phyloP scores from a whole-genome alignment of 805 yeast genomes.

The Maudiozyma saulgeensis region DNA sequence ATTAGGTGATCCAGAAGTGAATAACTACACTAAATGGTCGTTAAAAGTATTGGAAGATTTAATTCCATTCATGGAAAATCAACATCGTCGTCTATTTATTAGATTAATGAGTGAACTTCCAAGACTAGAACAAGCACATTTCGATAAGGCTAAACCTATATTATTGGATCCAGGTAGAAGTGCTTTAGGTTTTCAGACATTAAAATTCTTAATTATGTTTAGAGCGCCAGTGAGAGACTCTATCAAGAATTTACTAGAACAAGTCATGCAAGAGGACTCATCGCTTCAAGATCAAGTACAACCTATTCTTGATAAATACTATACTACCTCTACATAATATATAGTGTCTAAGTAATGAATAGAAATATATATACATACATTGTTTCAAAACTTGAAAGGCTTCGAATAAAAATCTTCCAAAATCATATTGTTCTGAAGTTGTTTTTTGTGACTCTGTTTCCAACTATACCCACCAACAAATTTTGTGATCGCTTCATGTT shows the following conservation, averaged over 20 bases:
- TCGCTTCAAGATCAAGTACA: conserved; percentile 21
- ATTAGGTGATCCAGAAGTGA: conserved; percentile 3
- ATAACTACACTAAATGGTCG: conserved; percentile 56
- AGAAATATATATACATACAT: too few relatives aligned
- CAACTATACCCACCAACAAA: not conserved
- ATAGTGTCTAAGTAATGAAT: too few relatives aligned
- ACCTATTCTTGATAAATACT: conserved; percentile 21
- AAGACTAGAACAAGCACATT: conserved; percentile 49
- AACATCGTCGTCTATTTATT: conserved; percentile 71
- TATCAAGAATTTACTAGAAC: conserved; percentile 24
- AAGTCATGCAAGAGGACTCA: conserved; percentile 19
- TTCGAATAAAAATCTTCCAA: too few relatives aligned
- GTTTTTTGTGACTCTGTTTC: not conserved
- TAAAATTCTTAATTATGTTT: conserved; percentile 78
- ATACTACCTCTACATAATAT: not conserved
- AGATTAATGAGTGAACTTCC: conserved; percentile 85
- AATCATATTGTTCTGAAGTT: not conserved
- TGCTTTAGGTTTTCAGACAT: conserved; percentile 69
- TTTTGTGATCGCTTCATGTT: not conserved
- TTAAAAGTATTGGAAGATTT: conserved; percentile 62
- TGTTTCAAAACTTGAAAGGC: too few relatives aligned
- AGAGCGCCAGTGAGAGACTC: conserved; percentile 67
- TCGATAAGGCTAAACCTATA: conserved; percentile 57
- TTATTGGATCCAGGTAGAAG: conserved; percentile 81
- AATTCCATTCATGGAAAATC: conserved; percentile 74